These are phyloP conservation scores for Fallopia convolvulus DNA, from an alignment of 148 eudicot species.

Conservation along the genomic window DNA sequence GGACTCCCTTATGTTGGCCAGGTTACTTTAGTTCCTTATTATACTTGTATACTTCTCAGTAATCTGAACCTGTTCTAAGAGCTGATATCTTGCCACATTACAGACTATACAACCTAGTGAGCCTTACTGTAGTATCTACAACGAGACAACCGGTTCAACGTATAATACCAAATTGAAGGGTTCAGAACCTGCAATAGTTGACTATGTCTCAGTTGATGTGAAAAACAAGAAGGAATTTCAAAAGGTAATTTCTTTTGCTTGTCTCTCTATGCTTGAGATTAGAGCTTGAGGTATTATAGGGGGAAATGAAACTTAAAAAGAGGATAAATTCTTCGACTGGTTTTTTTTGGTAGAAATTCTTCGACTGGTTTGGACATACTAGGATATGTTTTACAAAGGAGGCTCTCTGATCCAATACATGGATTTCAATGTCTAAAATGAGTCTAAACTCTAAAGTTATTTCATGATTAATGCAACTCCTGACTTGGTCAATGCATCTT, in stretches of 20 bases:
- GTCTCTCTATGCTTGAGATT: background rate
- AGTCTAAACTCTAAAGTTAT: background rate
- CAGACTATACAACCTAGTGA: conserved; percentile 61
- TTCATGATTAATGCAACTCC: background rate
- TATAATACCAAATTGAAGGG: conserved; percentile 40
- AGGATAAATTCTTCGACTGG: background rate
- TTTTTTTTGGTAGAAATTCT: conserved; percentile 1
- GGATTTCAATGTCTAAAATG: background rate
- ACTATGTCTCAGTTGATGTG: conserved; percentile 82
- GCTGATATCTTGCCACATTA: conserved; percentile 19
- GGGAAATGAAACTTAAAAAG: background rate
- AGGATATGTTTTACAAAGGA: background rate
- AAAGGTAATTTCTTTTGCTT: conserved; percentile 39
- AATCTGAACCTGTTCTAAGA: background rate
- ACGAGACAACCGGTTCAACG: conserved; percentile 31
- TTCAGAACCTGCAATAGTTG: conserved; percentile 65
- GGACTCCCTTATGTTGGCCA: conserved; percentile 91
- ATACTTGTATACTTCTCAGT: conserved; percentile 7
- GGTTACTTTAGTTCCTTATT: conserved; percentile 27
- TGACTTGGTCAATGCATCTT: background rate
- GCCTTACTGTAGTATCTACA: conserved; percentile 55
- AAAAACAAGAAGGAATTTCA: conserved; percentile 55
- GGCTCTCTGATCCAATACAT: background rate
- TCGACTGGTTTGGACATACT: background rate
- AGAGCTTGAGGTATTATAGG: background rate